Conservation (phyloP, 208 protist genomes). For the Trypanosoma scelopori region DNA sequence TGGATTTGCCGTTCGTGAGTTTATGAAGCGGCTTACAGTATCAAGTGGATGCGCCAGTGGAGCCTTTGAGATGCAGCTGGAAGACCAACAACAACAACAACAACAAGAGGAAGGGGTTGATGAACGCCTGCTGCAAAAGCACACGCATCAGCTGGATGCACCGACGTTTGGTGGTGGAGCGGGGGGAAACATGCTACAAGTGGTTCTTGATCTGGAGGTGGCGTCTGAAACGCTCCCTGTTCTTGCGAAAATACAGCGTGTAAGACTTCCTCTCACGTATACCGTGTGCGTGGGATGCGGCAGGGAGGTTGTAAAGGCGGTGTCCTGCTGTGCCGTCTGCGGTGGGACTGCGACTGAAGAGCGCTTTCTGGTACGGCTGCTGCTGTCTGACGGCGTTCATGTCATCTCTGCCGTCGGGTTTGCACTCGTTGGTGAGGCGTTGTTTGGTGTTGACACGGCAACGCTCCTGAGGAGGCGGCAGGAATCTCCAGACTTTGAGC, state of each 20-base stretch:
- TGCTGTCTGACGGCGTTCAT: conserved; percentile 48
- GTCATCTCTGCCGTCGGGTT: conserved; percentile 26
- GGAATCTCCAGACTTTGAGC: conserved; percentile 12
- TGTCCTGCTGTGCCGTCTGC: conserved; percentile 28
- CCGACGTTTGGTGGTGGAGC: neutral
- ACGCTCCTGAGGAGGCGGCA: conserved; percentile 13
- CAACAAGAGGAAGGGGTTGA: neutral
- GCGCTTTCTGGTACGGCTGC: conserved; percentile 26
- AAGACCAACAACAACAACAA: neutral
- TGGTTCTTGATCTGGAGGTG: conserved; percentile 29
- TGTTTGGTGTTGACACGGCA: conserved; percentile 32
- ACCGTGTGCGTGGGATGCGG: conserved; percentile 22
- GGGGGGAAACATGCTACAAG: conserved; percentile 5
- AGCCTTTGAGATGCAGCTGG: conserved; percentile 34
- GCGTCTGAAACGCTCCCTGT: conserved; percentile 36
- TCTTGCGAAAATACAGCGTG: conserved; percentile 39
- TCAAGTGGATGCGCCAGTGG: conserved; percentile 32
- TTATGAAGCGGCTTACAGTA: conserved; percentile 54
- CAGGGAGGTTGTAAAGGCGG: neutral
- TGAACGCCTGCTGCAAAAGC: too few relatives aligned
- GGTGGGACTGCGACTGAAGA: conserved; percentile 19
- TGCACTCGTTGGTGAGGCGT: conserved; percentile 28
- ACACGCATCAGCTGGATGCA: neutral
- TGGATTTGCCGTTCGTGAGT: conserved; percentile 50
- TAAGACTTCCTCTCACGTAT: conserved; percentile 27